Evolutionary conservation across 164 flowering plant genomes (phyloP), one percentile per base, ranked within the genome.

Genomic region (Santalum album): DNA sequence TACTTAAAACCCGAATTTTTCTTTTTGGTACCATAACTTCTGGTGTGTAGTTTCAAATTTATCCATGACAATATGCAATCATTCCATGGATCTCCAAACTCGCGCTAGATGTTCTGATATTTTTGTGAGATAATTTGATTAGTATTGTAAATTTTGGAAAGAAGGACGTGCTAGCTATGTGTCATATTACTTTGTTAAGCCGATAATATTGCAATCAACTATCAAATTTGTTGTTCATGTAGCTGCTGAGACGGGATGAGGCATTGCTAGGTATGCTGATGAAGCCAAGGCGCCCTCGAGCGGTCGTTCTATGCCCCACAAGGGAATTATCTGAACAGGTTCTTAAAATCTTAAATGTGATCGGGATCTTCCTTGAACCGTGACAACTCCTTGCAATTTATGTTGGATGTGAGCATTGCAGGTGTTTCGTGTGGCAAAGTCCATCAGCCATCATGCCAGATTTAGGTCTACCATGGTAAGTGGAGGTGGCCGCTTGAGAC

Each of bases 241-340:
- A 92, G 99, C 59, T 87, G 69, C 35, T 92, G 67, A 87, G 95
- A 62, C 72, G 59, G 42, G 96, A 92, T 65, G 99, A 92, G 69
- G 76, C 49, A 39, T 51, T 69, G 21, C 46, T 55, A 43, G 97
- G 99, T 24, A 77, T 73, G 73, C 65, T 79, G 47, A 83, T 84
- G 79, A 92, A 78, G 81, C 96, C 97, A 19, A 80, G 82, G 71
- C 96, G 96, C 60, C 99, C 99, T 42, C 83, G 95, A 66, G 95
- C 92, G 45, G 85, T 89, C 68, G 88, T 92, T 34, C 72, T 92
- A 7, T 87, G 95, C 69, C 97, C 99, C 9, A 92, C 99, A 16
- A 80, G 99, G 65, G 97, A 92, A 74, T 82, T 92, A 0, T 90
- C 77, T 49, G 99, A 92, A 69, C 99, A 92, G 95, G 96, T 86